These are phyloP conservation scores for Cicer chorassanicum DNA, from an alignment of 306 rosid genomes.

Conservation along the genomic window DNA sequence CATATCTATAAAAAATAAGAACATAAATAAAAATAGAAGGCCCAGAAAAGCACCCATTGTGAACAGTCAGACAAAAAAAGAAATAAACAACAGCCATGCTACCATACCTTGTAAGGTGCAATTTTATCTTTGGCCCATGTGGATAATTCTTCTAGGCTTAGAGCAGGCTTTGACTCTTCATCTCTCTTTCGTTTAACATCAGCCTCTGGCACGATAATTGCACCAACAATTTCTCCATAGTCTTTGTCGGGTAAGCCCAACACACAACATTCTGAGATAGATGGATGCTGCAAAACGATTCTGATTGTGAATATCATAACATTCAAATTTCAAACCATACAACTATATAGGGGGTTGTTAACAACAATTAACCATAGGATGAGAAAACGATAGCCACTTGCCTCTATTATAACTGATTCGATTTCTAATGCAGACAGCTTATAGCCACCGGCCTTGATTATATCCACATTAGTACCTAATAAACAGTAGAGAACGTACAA, in stretches of 20 bases:
- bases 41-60: not conserved
- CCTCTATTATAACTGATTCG: slow-evolving; percentile 87
- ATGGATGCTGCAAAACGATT: slow-evolving; percentile 70
- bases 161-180: slow-evolving; percentile 59
- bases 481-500: slow-evolving; percentile 28
- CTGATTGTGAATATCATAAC: slow-evolving; percentile 19
- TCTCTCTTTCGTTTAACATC: slow-evolving; percentile 55
- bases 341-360: slow-evolving; percentile 5
- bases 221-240: slow-evolving; percentile 84
- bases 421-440: slow-evolving; percentile 92
- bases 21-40: not conserved
- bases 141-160: slow-evolving; percentile 71
- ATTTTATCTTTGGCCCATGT: slow-evolving; percentile 82
- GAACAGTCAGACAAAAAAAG: not conserved
- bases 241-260: slow-evolving; percentile 84
- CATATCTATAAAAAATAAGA: not conserved
- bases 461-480: slow-evolving; percentile 87
- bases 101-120: slow-evolving; percentile 92
- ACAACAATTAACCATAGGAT: not conserved
- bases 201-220: slow-evolving; percentile 66
- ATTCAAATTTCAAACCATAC: not conserved
- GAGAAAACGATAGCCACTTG: slow-evolving; percentile 41
- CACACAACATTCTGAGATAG: slow-evolving; percentile 82
- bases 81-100: slow-evolving; percentile 10
- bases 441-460: slow-evolving; percentile 95